Conservation (phyloP, 345 rosid species). For the Pseudoturritis turrita region DNA sequence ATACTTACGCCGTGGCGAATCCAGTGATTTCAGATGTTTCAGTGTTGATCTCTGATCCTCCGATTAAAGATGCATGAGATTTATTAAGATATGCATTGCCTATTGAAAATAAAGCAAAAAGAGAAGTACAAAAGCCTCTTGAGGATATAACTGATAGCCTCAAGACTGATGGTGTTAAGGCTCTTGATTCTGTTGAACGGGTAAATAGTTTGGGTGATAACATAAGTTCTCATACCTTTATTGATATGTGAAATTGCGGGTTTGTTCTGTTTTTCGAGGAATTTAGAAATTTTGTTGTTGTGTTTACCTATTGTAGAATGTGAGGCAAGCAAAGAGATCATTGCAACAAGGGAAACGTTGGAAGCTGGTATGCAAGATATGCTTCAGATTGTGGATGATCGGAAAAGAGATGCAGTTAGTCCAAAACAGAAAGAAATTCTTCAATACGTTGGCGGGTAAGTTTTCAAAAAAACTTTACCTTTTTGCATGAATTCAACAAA, state of each 20-base stretch:
- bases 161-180: constrained; percentile 78
- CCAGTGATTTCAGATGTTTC: constrained; percentile 68
- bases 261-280: neutral
- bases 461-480: neutral
- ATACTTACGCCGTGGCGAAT: constrained; percentile 42
- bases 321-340: constrained; percentile 73
- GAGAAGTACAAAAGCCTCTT: constrained; percentile 95
- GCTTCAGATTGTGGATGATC: constrained; percentile 75
- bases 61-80: constrained; percentile 87
- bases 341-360: constrained; percentile 77
- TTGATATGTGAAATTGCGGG: neutral
- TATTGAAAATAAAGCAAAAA: constrained; percentile 75
- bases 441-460: constrained; percentile 82
- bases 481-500: too few relatives aligned
- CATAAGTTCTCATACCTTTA: neutral
- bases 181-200: constrained; percentile 89
- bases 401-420: constrained; percentile 86
- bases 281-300: neutral
- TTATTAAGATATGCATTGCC: constrained; percentile 87
- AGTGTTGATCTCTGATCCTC: constrained; percentile 93
- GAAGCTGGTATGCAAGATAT: constrained; percentile 87
- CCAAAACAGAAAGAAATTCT: constrained; percentile 92
- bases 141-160: constrained; percentile 94
- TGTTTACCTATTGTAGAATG: too few relatives aligned
- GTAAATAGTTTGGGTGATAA: constrained; percentile 34